These are phyloP conservation scores for Naumovozyma baii DNA, from an alignment of 805 yeast genomes.

Conservation along the genomic window DNA sequence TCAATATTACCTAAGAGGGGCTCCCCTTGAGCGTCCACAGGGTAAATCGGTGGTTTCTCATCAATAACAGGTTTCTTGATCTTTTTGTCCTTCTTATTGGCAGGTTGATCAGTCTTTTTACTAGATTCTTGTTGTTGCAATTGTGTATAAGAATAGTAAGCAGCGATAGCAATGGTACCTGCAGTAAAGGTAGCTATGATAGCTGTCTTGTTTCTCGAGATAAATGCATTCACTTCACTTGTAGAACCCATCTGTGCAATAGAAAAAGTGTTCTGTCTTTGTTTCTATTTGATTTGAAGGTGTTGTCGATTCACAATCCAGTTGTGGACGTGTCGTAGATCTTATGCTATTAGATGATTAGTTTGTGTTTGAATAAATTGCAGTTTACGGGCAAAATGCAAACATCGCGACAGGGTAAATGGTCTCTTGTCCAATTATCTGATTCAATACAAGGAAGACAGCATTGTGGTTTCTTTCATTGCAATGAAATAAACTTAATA, in stretches of 20 bases:
- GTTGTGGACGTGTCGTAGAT: no score
- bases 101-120: slow-evolving; percentile 4
- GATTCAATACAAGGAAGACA: no score
- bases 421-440: no score
- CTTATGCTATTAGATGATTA: no score
- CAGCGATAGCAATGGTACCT: slow-evolving; percentile 52
- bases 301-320: no score
- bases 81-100: slow-evolving; percentile 36
- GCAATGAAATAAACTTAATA: no score
- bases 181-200: slow-evolving; percentile 53
- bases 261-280: no score
- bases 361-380: no score
- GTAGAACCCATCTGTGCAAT: slow-evolving; percentile 9
- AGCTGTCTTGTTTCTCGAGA: slow-evolving; percentile 43
- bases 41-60: slow-evolving; percentile 36
- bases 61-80: slow-evolving; percentile 16
- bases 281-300: no score
- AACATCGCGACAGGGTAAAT: no score
- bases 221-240: slow-evolving; percentile 22
- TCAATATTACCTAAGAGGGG: slow-evolving; percentile 43
- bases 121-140: slow-evolving; percentile 15
- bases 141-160: slow-evolving; percentile 39
- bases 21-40: slow-evolving; percentile 46
- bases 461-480: no score
- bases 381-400: no score